Evolutionary conservation across 1,139 yeast species (phyloP).

Genomic region (Pichia sp.): DNA sequence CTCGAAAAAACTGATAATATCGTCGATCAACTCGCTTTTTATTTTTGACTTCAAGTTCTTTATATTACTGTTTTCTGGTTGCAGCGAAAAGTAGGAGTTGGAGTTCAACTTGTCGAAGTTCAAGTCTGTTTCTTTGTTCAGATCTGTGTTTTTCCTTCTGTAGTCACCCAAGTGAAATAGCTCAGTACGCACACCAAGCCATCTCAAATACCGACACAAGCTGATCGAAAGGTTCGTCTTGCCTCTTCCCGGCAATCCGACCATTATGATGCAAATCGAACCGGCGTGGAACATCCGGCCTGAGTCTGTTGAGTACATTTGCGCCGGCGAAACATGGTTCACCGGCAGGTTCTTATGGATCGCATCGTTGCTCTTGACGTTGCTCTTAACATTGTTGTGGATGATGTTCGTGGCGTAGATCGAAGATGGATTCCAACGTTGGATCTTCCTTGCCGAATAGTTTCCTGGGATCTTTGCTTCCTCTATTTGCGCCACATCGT

Average conservation of each 20-base stretch:
- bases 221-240: conserved; percentile 92
- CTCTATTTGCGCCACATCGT: conserved; percentile 32
- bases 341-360: conserved; percentile 52
- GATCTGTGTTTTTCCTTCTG: conserved; percentile 52
- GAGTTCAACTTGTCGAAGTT: conserved; percentile 43
- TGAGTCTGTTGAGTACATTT: conserved; percentile 82
- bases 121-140: conserved; percentile 6
- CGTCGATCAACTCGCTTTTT: conserved; percentile 61
- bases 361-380: conserved; percentile 37
- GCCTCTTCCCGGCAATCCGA: conserved; percentile 95
- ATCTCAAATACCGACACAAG: conserved; percentile 81
- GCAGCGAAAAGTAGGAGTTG: conserved; percentile 65
- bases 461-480: conserved; percentile 42
- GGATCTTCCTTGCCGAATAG: conserved; percentile 46
- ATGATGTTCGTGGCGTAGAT: conserved; percentile 15
- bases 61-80: conserved; percentile 53
- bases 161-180: conserved; percentile 92
- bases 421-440: conserved; percentile 38
- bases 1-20: conserved; percentile 65
- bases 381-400: not conserved
- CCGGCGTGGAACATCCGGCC: conserved; percentile 95
- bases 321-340: conserved; percentile 69
- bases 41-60: conserved; percentile 54
- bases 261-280: conserved; percentile 79
- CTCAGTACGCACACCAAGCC: conserved; percentile 93